Evolutionary conservation across 129 eudicot species (phyloP).

Genomic region (Smallanthus sonchifolius): DNA sequence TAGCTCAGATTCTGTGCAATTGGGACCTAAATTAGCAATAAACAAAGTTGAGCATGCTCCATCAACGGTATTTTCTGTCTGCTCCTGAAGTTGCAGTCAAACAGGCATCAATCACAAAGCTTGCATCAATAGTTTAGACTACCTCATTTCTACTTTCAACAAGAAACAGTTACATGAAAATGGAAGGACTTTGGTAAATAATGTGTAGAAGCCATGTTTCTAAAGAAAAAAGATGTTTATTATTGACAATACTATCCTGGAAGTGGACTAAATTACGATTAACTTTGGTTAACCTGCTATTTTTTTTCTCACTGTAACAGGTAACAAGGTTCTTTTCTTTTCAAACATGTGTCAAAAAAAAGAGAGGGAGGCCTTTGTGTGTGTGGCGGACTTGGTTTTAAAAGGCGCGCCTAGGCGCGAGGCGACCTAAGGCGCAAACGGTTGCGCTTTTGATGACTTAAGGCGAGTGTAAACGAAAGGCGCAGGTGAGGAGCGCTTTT

Average conservation of each 20-base stretch:
- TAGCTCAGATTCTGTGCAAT: constrained; percentile 72
- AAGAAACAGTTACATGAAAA: not conserved
- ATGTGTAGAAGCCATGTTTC: not conserved
- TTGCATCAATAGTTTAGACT: not conserved
- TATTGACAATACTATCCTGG: not conserved
- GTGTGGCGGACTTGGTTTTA: too few species aligned
- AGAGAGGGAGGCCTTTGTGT: not conserved
- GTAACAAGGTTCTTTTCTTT: not conserved
- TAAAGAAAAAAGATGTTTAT: not conserved
- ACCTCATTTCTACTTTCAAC: not conserved
- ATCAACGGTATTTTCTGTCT: constrained; percentile 48
- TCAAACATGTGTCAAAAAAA: not conserved
- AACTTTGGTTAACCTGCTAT: not conserved
- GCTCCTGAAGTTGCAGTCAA: constrained; percentile 44
- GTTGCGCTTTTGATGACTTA: too few species aligned
- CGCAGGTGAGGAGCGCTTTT: too few species aligned
- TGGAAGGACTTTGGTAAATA: not conserved
- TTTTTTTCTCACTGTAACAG: not conserved
- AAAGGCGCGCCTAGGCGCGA: too few species aligned
- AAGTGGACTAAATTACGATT: not conserved
- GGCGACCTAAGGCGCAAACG: too few species aligned
- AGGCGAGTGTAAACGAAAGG: too few species aligned
- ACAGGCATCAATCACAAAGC: not conserved
- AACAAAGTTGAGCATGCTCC: constrained; percentile 88
- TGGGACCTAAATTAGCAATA: constrained; percentile 92